These are phyloP conservation scores for Phytopythium vexans DNA, from an alignment of 352 stramenopile species.

Conservation along the genomic window DNA sequence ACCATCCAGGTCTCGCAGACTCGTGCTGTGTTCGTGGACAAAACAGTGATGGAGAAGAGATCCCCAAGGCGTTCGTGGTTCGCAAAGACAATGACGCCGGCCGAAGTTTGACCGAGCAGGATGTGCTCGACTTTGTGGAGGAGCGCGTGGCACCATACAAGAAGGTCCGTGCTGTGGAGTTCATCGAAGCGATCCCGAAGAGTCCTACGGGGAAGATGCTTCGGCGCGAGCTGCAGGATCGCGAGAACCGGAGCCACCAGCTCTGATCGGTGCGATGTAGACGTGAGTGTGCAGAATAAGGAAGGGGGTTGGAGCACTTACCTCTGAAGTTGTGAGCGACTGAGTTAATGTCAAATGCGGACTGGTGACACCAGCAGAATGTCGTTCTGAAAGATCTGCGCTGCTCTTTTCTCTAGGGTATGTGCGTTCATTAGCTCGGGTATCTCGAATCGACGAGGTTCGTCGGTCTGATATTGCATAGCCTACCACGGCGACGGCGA, in stretches of 20 bases:
- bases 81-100: slow-evolving; percentile 38
- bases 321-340: too few species aligned
- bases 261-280: background rate
- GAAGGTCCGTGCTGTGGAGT: slow-evolving; percentile 83
- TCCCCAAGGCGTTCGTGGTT: slow-evolving; percentile 90
- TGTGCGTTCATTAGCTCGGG: too few species aligned
- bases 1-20: slow-evolving; percentile 78
- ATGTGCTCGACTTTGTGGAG: slow-evolving; percentile 84
- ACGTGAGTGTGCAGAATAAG: too few species aligned
- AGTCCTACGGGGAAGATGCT: slow-evolving; percentile 91
- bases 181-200: slow-evolving; percentile 89
- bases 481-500: too few species aligned
- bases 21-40: slow-evolving; percentile 56
- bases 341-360: too few species aligned
- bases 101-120: slow-evolving; percentile 43
- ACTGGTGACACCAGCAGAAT: too few species aligned
- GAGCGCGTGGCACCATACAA: slow-evolving; percentile 85
- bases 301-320: too few species aligned
- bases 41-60: slow-evolving; percentile 79
- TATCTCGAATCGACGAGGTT: too few species aligned
- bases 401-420: too few species aligned
- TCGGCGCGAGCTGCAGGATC: slow-evolving; percentile 60
- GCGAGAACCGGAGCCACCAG: slow-evolving; percentile 24
- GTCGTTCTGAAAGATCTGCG: too few species aligned
- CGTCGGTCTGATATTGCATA: too few species aligned